Evolutionary conservation across 2,329 filamentous ascomycete genomes (phyloP).

Genomic region (Phyllosticta citribraziliensis): DNA sequence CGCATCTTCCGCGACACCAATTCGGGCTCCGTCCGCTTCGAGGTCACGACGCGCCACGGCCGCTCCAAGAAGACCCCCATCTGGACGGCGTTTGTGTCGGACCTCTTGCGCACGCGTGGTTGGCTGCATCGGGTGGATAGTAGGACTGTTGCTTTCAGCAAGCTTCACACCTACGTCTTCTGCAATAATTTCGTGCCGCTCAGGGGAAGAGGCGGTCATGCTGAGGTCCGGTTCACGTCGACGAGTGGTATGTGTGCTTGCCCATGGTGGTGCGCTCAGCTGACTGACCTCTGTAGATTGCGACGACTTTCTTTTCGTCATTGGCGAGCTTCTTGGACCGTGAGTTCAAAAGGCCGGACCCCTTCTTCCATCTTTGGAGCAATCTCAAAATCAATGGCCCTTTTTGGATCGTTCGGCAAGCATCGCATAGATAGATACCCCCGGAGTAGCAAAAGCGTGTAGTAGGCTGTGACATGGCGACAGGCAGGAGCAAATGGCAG

Average conservation of each 20-base stretch:
- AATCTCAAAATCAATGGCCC: neutral
- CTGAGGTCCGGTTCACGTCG: slow-evolving; percentile 5
- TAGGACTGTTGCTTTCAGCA: slow-evolving; percentile 38
- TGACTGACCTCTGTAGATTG: neutral
- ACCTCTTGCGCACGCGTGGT: slow-evolving; percentile 34
- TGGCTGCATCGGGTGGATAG: slow-evolving; percentile 39
- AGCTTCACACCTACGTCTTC: slow-evolving; percentile 45
- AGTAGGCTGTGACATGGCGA: neutral
- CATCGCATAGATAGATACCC: neutral
- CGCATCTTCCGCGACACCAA: slow-evolving; percentile 44
- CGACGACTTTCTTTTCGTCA: neutral
- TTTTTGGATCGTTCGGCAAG: neutral
- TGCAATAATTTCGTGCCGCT: slow-evolving; percentile 40
- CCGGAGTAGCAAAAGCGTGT: neutral
- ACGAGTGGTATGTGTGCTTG: slow-evolving; percentile 14
- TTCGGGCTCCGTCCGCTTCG: slow-evolving; percentile 44
- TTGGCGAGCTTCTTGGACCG: neutral
- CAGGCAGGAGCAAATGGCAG: neutral
- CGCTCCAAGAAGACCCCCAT: slow-evolving; percentile 46
- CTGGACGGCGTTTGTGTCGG: slow-evolving; percentile 50
- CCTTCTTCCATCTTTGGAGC: neutral
- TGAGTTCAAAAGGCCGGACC: neutral
- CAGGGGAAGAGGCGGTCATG: neutral
- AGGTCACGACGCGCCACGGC: slow-evolving; percentile 46
- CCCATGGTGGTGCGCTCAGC: neutral